Evolutionary conservation across 306 rosid genomes (phyloP), one percentile per base, ranked within the genome.

Genomic region (Cucumis hystrix): DNA sequence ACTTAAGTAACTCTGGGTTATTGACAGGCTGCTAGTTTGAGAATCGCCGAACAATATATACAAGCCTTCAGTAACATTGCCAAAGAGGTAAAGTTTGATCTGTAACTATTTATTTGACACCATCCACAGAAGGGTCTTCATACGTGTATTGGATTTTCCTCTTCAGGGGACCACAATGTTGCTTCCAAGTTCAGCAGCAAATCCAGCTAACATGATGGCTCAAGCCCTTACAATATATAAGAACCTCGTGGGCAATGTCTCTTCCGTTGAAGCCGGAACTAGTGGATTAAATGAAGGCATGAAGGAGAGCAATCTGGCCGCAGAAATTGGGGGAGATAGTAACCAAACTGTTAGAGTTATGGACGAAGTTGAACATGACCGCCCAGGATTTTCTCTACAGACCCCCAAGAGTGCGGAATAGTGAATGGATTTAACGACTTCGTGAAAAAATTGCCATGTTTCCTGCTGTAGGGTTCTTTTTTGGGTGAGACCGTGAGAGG

Each of bases 151-250:
- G 67, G 8, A 39, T 14, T 77, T 54, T 54, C 55, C 79, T 47
- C 51, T 51, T 64, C 88, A 95, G 99, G 84, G 99, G 75, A 95
- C 97, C 35, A 95, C 99, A 60, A 87, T 95, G 91, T 85, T 95
- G 87, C 97, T 92, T 82, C 99, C 99, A 40, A 92, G 96, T 78
- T 85, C 91, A 30, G 91, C 90, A 78, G 85, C 97, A 28, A 88
- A 92, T 80, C 97, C 99, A 33, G 89, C 97, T 69, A 86, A 82
- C 85, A 89, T 91, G 97, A 92, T 95, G 90, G 91, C 97, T 74
- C 97, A 95, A 85, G 99, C 99, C 59, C 89, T 95, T 63, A 82
- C 93, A 9, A 89, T 92, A 85, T 95, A 92, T 77, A 95, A 95
- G 87, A 90, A 89, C 86, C 74, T 95, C 77, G 35, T 91, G 25